Base-by-base conservation (phyloP, 208 protist genomes). In the Leishmania lainsoni region DNA sequence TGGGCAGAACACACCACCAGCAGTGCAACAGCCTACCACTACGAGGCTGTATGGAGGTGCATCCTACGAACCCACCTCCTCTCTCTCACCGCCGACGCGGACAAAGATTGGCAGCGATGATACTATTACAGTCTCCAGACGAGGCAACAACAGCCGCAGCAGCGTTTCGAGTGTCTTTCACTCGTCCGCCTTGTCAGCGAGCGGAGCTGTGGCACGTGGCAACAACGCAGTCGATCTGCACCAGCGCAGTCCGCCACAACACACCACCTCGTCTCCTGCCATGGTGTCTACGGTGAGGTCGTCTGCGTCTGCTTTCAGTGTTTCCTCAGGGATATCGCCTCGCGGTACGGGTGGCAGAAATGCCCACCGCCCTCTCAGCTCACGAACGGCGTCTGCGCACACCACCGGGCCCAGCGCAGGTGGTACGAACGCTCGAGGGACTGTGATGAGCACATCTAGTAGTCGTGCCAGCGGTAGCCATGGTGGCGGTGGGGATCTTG, bases 271-370 rank as follows among this genome's bases (percentile, higher is more conserved):
- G 69, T 73, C 69, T 73, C 6, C 32, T 5, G 69, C 69, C 20
- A 73, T 29, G 20, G 69, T 73, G 42, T 73, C 69, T 52, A 73
- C 69, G 39, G 69, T 73, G 69, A 73, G 42, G 69, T 42, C 45
- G 69, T 49, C 72, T 9, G 29, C 72, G 32, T 45, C 52, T 26
- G 51, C 63, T 5, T 29, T 65, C 29, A 48, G 73, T 51, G 39
- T 29, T 6, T 42, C 56, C 39, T 51, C 70, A 29, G 59, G n/a
- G 1, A 45, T 51, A 16, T 54, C 51, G 5, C 26, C 49, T 61
- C 71, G 20, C 5, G 39, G 49, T 59, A 26, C 49, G 29, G 17
- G 45, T 45, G 71, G n/a, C 48, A 54, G 51, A 61, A 29, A 32
- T 5, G 10, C 71, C 26, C 71, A 59, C 32, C 51, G 71, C 71